A percentile compares a stretch with the other conserved stretches of the same genome.
Conservation (phyloP, 176 grass and related monocot species). For the Phyllostachys edulis region DNA sequence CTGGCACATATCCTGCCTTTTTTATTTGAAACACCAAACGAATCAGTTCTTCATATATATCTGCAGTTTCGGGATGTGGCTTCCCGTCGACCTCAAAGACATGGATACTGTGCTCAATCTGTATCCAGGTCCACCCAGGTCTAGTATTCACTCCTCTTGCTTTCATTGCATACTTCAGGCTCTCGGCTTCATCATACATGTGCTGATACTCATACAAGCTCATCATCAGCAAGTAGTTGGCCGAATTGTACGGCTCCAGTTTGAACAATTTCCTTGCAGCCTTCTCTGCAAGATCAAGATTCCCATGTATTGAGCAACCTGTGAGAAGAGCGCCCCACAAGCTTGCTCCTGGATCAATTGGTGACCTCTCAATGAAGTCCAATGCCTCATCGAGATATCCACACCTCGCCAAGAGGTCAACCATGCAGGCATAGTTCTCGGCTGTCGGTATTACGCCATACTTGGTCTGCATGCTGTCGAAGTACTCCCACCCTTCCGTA, state of each 20-base stretch:
- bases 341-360: slow-evolving; percentile 47
- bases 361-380: slow-evolving; percentile 17
- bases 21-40: slow-evolving; percentile 46
- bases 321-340: slow-evolving; percentile 60
- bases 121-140: slow-evolving; percentile 75
- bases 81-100: slow-evolving; percentile 64
- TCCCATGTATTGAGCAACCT: slow-evolving; percentile 54
- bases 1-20: slow-evolving; percentile 53
- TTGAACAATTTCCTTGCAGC: slow-evolving; percentile 66
- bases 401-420: no score
- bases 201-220: slow-evolving; percentile 59
- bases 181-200: slow-evolving; percentile 78
- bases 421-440: no score
- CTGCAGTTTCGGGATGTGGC: slow-evolving; percentile 53
- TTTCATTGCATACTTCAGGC: slow-evolving; percentile 69
- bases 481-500: not conserved
- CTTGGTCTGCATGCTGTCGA: no score
- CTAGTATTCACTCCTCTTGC: slow-evolving; percentile 51
- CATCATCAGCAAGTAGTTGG: slow-evolving; percentile 83
- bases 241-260: slow-evolving; percentile 72
- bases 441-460: no score
- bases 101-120: slow-evolving; percentile 57
- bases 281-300: slow-evolving; percentile 60
- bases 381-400: no score
- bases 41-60: slow-evolving; percentile 61